Percentiles rank a stretch among this genome's conserved stretches.
Conservation (phyloP, 2,329 filamentous ascomycete species). For the Pseudopithomyces maydicus region DNA sequence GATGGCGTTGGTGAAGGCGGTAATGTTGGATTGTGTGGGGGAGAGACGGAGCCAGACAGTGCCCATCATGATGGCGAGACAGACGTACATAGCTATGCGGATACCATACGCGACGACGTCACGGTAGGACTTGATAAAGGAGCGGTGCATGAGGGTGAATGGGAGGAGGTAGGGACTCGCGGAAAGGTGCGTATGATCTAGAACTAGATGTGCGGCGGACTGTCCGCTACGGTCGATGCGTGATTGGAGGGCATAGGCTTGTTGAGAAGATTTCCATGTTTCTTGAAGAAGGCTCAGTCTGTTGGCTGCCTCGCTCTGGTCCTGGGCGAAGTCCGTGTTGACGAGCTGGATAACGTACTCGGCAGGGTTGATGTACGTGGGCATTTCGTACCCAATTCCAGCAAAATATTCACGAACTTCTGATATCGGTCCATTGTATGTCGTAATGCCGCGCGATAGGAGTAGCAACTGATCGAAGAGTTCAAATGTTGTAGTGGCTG, state of each 20-base stretch:
- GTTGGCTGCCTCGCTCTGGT: constrained; percentile 54
- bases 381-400: constrained; percentile 65
- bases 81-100: constrained; percentile 80
- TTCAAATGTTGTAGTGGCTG: constrained; percentile 77
- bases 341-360: constrained; percentile 80
- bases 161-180: constrained; percentile 59
- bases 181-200: constrained; percentile 14
- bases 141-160: constrained; percentile 73
- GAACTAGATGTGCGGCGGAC: background rate
- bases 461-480: constrained; percentile 81
- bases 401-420: constrained; percentile 68
- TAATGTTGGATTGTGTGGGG: constrained; percentile 72
- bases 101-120: constrained; percentile 86
- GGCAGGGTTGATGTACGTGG: constrained; percentile 75
- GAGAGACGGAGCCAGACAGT: constrained; percentile 81
- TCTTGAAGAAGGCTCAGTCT: constrained; percentile 60
- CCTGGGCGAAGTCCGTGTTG: constrained; percentile 73
- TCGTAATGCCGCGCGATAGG: constrained; percentile 71
- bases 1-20: constrained; percentile 82
- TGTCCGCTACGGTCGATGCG: constrained; percentile 27
- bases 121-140: constrained; percentile 82
- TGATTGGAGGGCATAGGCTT: constrained; percentile 32
- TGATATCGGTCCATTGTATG: constrained; percentile 71
- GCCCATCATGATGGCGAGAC: constrained; percentile 83
- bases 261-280: constrained; percentile 60